Conservation (phyloP, 2,329 filamentous ascomycete species). For the Diaporthe ampelina region DNA sequence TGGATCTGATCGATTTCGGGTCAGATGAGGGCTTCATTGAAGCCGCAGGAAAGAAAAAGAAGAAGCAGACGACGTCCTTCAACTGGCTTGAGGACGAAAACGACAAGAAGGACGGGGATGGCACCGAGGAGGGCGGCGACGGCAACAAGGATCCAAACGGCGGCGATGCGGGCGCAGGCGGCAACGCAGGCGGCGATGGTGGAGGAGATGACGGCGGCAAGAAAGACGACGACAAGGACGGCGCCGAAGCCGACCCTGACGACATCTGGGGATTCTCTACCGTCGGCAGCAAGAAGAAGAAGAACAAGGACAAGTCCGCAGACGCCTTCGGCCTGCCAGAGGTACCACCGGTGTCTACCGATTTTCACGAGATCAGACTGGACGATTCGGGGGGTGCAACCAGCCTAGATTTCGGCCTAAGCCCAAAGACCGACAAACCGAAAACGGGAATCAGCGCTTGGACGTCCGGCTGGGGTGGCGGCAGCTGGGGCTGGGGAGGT, state of each 20-base stretch:
- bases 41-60: slow-evolving; percentile 71
- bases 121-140: slow-evolving; percentile 55
- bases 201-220: slow-evolving; percentile 53
- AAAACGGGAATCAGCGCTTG: slow-evolving; percentile 65
- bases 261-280: slow-evolving; percentile 66
- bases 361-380: slow-evolving; percentile 79
- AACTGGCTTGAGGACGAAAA: slow-evolving; percentile 60
- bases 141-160: slow-evolving; percentile 50
- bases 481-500: slow-evolving; percentile 56
- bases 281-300: slow-evolving; percentile 68
- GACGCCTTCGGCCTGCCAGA: slow-evolving; percentile 45
- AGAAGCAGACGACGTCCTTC: slow-evolving; percentile 57
- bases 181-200: slow-evolving; percentile 52
- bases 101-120: slow-evolving; percentile 58
- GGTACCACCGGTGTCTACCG: slow-evolving; percentile 45
- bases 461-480: slow-evolving; percentile 72
- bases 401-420: slow-evolving; percentile 68
- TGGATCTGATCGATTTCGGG: slow-evolving; percentile 68
- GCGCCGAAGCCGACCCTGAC: slow-evolving; percentile 50
- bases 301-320: slow-evolving; percentile 57
- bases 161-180: slow-evolving; percentile 49
- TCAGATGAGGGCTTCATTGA: slow-evolving; percentile 68
- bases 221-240: slow-evolving; percentile 53
- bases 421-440: slow-evolving; percentile 44
- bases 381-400: slow-evolving; percentile 61